These are phyloP conservation scores for Scedosporium minutisporum DNA, from an alignment of 2,329 filamentous ascomycete species.

Conservation along the genomic window DNA sequence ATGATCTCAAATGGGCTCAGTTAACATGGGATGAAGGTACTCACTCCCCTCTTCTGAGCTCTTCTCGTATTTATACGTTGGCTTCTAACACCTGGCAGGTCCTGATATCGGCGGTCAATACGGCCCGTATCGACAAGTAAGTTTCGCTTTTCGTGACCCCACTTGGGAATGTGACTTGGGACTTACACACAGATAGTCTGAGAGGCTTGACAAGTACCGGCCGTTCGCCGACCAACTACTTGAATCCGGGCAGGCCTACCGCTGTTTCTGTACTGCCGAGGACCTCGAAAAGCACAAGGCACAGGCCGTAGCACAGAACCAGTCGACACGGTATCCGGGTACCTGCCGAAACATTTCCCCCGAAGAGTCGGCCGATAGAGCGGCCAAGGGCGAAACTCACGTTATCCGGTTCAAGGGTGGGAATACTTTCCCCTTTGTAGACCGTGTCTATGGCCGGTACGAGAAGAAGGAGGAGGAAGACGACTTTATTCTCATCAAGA, in stretches of 20 bases:
- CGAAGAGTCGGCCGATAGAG: constrained; percentile 62
- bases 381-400: constrained; percentile 58
- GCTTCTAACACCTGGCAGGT: constrained; percentile 32
- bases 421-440: constrained; percentile 28
- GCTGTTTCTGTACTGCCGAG: constrained; percentile 79
- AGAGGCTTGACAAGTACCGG: constrained; percentile 65
- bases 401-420: constrained; percentile 65
- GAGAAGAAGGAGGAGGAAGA: constrained; percentile 49
- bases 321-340: constrained; percentile 42
- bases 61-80: not conserved
- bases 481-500: constrained; percentile 85
- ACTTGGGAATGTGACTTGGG: not conserved
- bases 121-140: constrained; percentile 78
- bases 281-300: constrained; percentile 59
- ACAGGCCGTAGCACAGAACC: constrained; percentile 43
- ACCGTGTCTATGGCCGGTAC: constrained; percentile 70
- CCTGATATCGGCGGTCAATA: constrained; percentile 72
- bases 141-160: constrained; percentile 7
- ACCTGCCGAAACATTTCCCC: constrained; percentile 59
- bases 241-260: constrained; percentile 65
- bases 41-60: constrained; percentile 1
- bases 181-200: constrained; percentile 47
- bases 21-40: constrained; percentile 85
- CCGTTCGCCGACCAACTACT: constrained; percentile 62
- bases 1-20: constrained; percentile 81